Evolutionary conservation across 441 rosid genomes (phyloP), one percentile per base, ranked within the genome.

Genomic region (Pelargonium myrrhifolium): DNA sequence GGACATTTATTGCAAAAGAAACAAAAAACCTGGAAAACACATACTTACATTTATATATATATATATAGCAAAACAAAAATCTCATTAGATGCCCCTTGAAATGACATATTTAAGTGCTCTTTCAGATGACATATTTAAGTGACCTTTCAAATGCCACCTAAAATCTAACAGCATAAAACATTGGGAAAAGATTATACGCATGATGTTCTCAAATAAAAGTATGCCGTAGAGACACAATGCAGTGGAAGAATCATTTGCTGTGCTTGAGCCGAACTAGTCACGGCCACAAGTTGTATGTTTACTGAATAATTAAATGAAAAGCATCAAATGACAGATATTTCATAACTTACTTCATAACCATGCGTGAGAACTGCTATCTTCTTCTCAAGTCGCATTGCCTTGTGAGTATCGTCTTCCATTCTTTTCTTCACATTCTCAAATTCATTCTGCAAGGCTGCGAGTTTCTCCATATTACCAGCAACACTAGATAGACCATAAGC

Each of bases 401-500:
- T 95, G 77, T 83, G 90, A 82, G 87, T 87, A 79, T 95, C 98
- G 58, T 78, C 87, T 74, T 92, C 97, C 73, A 90, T 75, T 78
- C 82, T 90, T 76, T 70, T 82, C 76, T 86, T 92, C 1, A 85
- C 84, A 69, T 78, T 78, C 37, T 95, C 95, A 82, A 86, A 86
- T 74, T 95, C 97, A 74, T 79, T 79, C 73, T 89, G 93, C 74
- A 89, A 79, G 14, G 97, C 96, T 22, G 93, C 84, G 64, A 95
- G 84, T 83, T 95, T 95, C 77, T 95, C 99, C 59, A 80, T 79
- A 68, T 81, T 88, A 74, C 84, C 96, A 68, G 98, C 99, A 75
- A 95, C 98, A 84, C 98, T 95, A 20, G 97, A 79, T 63, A 87
- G 92, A 74, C 93, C 97, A 65, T 83, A 90, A 22, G 97, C 96